Evolutionary conservation across 1,284 basidiomycete species (phyloP), one percentile per base, ranked within the genome.

Genomic region (Omphalotus olearius): DNA sequence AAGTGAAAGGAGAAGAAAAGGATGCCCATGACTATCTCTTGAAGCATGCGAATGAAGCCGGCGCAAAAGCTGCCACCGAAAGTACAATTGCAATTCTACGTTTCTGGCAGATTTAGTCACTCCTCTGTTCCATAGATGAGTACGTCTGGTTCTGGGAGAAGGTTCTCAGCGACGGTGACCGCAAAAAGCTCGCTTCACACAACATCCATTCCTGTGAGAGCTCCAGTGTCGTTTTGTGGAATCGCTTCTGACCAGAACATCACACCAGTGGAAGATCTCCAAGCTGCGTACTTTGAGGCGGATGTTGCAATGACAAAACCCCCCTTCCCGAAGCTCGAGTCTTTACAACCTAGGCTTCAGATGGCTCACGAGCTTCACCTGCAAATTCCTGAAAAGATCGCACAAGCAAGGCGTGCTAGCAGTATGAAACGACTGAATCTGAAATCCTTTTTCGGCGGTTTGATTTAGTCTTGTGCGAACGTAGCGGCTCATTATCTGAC

Each of bases 131-230:
- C 45, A 47, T 17, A 68, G 67, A 60, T 33, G 63, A 66, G 46
- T 62, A 62, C 46, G 52, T 51, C 14, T 64, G 62, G 43, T 64
- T 71, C 38, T 71, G 69, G 64, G 60, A 66, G 35, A 59, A 64
- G 25, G 60, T 67, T 2, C 56, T 71, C 16, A 60, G 57, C 36
- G 40, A 58, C 25, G 58, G 64, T 16, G 69, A 69, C 55, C 67
- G 64, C 38, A 51, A 54, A 13, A 56, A 60, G 47, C 60, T 70
- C 16, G 59, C 58, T 3, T 47, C 47, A 36, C 51, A 63, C 52
- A 62, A 58, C 2, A 69, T 69, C 39, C 52, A 57, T 55, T 64
- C 65, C 28, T 51, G 68, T 70, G 56, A 50, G 65, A 50, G 65
- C 50, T n/a, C 16, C 14, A 14, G 43, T 47, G 7, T 17, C 11